Conservation (phyloP, 768 basidiomycete genomes). For the Asterophora parasitica region DNA sequence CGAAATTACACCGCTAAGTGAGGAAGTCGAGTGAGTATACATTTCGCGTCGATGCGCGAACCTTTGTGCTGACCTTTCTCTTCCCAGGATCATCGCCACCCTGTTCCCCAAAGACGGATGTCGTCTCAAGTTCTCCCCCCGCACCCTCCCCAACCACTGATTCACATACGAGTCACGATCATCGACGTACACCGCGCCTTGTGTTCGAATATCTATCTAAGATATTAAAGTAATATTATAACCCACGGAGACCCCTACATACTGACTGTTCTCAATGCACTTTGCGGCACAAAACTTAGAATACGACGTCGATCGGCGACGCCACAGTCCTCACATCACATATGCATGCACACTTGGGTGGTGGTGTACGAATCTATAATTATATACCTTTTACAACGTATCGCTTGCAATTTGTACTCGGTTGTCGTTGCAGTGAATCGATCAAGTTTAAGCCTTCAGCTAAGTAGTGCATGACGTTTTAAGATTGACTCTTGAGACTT, state of each 20-base stretch:
- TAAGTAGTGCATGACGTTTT: no score
- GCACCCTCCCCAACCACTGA: conserved; percentile 22
- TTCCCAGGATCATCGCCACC: conserved; percentile 82
- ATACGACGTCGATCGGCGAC: not conserved
- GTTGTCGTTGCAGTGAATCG: no score
- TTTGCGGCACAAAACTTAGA: not conserved
- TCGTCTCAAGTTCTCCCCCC: conserved; percentile 70
- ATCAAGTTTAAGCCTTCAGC: no score
- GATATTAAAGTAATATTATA: not conserved
- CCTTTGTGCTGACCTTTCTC: not conserved
- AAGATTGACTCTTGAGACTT: no score
- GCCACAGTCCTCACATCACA: not conserved
- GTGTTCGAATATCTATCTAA: not conserved
- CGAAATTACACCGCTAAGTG: conserved; percentile 69
- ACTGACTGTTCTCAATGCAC: not conserved
- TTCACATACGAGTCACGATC: not conserved
- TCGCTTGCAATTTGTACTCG: not conserved
- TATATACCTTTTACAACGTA: conserved; percentile 2
- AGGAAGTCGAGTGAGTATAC: conserved; percentile 72
- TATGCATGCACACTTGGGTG: not conserved
- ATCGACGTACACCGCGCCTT: not conserved
- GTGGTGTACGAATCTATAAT: conserved; percentile 1
- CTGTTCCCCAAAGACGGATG: conserved; percentile 96
- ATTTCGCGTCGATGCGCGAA: not conserved
- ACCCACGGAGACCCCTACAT: not conserved